phyloP scores from a whole-genome alignment of 768 basidiomycete species.

The Mycena sanguinolenta region DNA sequence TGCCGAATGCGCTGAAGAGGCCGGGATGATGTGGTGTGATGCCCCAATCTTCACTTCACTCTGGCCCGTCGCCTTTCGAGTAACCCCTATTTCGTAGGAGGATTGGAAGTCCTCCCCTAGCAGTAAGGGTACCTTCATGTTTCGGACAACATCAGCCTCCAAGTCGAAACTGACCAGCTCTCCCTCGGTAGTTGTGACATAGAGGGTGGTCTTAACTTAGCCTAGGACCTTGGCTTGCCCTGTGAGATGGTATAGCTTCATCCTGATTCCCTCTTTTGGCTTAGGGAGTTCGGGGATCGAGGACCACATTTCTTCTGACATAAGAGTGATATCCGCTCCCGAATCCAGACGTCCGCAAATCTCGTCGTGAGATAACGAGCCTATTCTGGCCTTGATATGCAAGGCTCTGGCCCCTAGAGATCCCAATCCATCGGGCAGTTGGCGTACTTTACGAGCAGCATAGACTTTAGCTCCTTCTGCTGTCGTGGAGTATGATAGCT shows the following conservation, averaged over 20 bases:
- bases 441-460: too few species aligned
- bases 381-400: background rate
- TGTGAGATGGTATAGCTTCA: background rate
- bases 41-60: too few species aligned
- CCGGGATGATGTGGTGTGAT: slow-evolving; percentile 9
- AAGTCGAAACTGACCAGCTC: slow-evolving; percentile 28
- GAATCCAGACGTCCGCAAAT: slow-evolving; percentile 7
- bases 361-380: background rate
- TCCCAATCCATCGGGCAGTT: background rate
- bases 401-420: slow-evolving; percentile 9
- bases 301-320: background rate
- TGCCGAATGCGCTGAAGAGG: slow-evolving; percentile 18
- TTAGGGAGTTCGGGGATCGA: background rate
- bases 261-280: slow-evolving; percentile 17
- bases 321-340: background rate
- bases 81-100: slow-evolving; percentile 38
- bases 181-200: background rate
- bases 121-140: slow-evolving; percentile 43
- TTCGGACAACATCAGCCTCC: slow-evolving; percentile 42
- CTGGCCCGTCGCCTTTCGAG: slow-evolving; percentile 20
- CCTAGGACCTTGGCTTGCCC: background rate
- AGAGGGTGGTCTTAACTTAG: background rate
- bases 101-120: slow-evolving; percentile 46
- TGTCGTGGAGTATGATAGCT: too few species aligned
- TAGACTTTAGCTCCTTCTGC: too few species aligned